A percentile compares a stretch with the other conserved stretches of the same genome.
These are phyloP conservation scores for Trypanosoma rangeli DNA, from an alignment of 208 protist genomes.

Conservation along the genomic window DNA sequence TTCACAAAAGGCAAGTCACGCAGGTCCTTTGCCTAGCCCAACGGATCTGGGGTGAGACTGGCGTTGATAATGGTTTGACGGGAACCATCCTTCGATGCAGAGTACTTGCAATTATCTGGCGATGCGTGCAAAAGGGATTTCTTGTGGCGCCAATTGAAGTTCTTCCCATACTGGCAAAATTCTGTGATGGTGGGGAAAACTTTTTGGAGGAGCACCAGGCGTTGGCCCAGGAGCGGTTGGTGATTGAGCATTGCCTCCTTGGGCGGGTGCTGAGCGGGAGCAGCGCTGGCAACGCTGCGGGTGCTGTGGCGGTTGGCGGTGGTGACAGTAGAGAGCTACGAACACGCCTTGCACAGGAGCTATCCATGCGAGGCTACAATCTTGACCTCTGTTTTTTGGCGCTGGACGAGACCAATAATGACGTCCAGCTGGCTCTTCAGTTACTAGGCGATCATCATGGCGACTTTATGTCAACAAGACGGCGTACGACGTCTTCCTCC, in stretches of 20 bases:
- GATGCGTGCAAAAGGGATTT: slow-evolving; percentile 33
- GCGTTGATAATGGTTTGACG: slow-evolving; percentile 14
- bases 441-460: slow-evolving; percentile 36
- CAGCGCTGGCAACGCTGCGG: not conserved
- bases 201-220: slow-evolving; percentile 10
- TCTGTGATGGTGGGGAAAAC: slow-evolving; percentile 22
- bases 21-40: slow-evolving; percentile 34
- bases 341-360: slow-evolving; percentile 31
- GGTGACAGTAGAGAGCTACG: slow-evolving; percentile 17
- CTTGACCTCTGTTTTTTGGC: slow-evolving; percentile 37
- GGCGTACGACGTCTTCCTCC: slow-evolving; percentile 21
- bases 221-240: slow-evolving; percentile 23
- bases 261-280: not conserved
- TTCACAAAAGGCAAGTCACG: slow-evolving; percentile 39
- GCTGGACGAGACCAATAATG: slow-evolving; percentile 36
- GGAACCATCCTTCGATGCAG: slow-evolving; percentile 40
- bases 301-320: not conserved
- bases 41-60: slow-evolving; percentile 17
- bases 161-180: slow-evolving; percentile 19
- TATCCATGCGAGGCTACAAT: slow-evolving; percentile 41
- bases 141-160: slow-evolving; percentile 14
- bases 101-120: slow-evolving; percentile 55
- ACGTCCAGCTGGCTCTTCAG: slow-evolving; percentile 29
- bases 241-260: slow-evolving; percentile 33
- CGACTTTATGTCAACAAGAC: slow-evolving; percentile 33